A percentile compares a stretch with the other conserved stretches of the same genome.
Evolutionary conservation across 1,284 basidiomycete genomes (phyloP).

Genomic region (Ceratobasidium sp.): DNA sequence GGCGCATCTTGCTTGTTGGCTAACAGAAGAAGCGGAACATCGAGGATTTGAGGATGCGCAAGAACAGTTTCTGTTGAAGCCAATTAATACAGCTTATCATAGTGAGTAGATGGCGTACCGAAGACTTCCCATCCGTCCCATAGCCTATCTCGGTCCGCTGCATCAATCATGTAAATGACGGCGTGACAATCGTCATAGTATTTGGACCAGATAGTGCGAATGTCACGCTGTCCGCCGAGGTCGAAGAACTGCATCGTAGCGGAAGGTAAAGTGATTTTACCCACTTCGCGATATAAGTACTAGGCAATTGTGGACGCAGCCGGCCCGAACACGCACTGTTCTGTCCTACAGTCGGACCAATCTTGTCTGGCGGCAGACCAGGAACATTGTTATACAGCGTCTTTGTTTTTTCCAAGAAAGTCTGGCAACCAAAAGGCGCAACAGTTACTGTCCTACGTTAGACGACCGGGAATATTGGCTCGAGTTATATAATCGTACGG

Average conservation of each 20-base stretch:
- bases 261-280: slow-evolving; percentile 89
- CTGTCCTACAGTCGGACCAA: slow-evolving; percentile 93
- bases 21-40: slow-evolving; percentile 86
- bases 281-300: slow-evolving; percentile 67
- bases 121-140: slow-evolving; percentile 96
- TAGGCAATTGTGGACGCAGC: neutral
- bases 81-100: neutral
- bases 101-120: slow-evolving; percentile 66
- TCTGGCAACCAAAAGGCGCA: slow-evolving; percentile 63
- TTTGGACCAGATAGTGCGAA: slow-evolving; percentile 90
- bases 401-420: slow-evolving; percentile 92
- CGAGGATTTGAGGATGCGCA: slow-evolving; percentile 85
- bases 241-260: slow-evolving; percentile 96
- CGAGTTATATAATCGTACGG: slow-evolving; percentile 64
- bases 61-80: slow-evolving; percentile 74
- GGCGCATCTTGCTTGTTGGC: slow-evolving; percentile 94
- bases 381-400: slow-evolving; percentile 88
- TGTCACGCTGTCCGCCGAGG: slow-evolving; percentile 90
- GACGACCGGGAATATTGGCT: neutral
- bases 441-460: slow-evolving; percentile 35
- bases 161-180: slow-evolving; percentile 92
- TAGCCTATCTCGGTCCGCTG: slow-evolving; percentile 84
- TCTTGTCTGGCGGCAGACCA: slow-evolving; percentile 87
- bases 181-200: slow-evolving; percentile 97
- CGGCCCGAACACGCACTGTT: slow-evolving; percentile 74